A percentile compares a stretch with the other conserved stretches of the same genome.
phyloP scores from a whole-genome alignment of 768 basidiomycete species.

The Calocybe indica region DNA sequence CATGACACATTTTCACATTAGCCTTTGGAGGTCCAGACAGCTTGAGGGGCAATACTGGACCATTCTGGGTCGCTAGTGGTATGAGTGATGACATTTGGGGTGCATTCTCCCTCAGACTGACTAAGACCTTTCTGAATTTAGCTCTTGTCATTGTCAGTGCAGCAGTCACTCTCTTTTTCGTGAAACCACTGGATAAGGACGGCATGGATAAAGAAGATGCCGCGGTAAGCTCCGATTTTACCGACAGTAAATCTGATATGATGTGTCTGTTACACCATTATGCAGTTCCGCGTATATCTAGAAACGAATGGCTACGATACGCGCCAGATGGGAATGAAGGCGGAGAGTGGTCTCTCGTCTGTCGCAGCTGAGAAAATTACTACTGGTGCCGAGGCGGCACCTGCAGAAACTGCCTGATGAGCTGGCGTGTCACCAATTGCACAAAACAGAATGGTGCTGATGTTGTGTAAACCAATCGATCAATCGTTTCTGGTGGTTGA shows the following conservation, averaged over 20 bases:
- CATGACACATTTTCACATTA: slow-evolving; percentile 11
- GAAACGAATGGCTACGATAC: slow-evolving; percentile 13
- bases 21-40: slow-evolving; percentile 55
- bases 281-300: slow-evolving; percentile 13
- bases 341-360: too few species aligned
- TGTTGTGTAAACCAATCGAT: too few species aligned
- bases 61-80: slow-evolving; percentile 81
- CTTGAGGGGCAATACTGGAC: slow-evolving; percentile 66
- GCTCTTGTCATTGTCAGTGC: slow-evolving; percentile 9
- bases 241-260: neutral
- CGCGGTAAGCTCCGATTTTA: slow-evolving; percentile 1
- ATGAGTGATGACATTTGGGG: slow-evolving; percentile 7
- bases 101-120: neutral
- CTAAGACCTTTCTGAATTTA: slow-evolving; percentile 4
- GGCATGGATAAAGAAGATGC: slow-evolving; percentile 8
- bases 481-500: too few species aligned
- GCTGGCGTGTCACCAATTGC: too few species aligned
- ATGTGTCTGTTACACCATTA: neutral
- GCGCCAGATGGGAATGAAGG: slow-evolving; percentile 7
- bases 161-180: slow-evolving; percentile 5
- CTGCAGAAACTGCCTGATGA: too few species aligned
- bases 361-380: too few species aligned
- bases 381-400: too few species aligned
- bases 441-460: too few species aligned
- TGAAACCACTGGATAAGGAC: slow-evolving; percentile 4